Evolutionary conservation across 2,329 filamentous ascomycete species (phyloP).

Genomic region (Aureobasidium namibiae): DNA sequence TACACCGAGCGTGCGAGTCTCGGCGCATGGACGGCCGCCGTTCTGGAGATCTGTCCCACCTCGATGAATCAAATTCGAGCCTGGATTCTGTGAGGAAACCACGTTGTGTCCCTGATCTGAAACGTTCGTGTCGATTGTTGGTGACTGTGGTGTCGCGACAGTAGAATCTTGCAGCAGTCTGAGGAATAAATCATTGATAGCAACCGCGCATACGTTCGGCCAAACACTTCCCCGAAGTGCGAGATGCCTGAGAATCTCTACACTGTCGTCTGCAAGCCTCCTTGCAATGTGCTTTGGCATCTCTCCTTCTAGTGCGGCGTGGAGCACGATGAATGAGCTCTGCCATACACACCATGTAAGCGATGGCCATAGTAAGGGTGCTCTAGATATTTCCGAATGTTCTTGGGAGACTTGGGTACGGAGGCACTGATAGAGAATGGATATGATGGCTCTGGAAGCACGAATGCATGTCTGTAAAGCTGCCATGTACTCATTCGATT

Average conservation of each 20-base stretch:
- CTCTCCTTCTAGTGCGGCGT: slow-evolving; percentile 41
- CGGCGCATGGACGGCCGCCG: no score
- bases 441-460: slow-evolving; percentile 41
- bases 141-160: background rate
- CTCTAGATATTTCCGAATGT: slow-evolving; percentile 15
- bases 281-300: slow-evolving; percentile 31
- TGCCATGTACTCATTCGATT: slow-evolving; percentile 37
- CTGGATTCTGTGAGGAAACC: no score
- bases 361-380: slow-evolving; percentile 39
- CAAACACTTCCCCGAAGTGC: slow-evolving; percentile 14
- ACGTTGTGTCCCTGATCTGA: background rate
- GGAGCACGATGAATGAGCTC: slow-evolving; percentile 44
- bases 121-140: background rate
- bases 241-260: slow-evolving; percentile 15
- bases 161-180: background rate
- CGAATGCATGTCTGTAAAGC: slow-evolving; percentile 46
- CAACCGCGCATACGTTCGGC: slow-evolving; percentile 15
- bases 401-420: slow-evolving; percentile 16
- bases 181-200: slow-evolving; percentile 14
- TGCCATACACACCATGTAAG: slow-evolving; percentile 49
- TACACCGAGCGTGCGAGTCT: no score
- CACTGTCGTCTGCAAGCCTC: slow-evolving; percentile 18
- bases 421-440: slow-evolving; percentile 29
- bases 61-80: background rate
- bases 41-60: no score